Base-by-base conservation (phyloP, 352 stramenopile species). In the Pythium utonaiense region DNA sequence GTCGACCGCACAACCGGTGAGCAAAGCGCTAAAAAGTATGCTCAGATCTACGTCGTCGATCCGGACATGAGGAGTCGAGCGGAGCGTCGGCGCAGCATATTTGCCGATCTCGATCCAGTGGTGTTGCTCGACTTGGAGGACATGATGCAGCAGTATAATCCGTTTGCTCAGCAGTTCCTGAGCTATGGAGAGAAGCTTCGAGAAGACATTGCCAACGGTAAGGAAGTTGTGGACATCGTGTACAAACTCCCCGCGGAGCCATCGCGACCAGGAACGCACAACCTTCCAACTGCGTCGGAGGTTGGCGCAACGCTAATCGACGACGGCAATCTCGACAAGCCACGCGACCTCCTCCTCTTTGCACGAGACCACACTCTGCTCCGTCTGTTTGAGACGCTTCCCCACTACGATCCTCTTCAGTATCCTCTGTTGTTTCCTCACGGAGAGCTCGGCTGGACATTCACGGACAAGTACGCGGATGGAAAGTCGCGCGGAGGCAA, bases 1-100 rank as follows among this genome's bases (percentile, higher is more conserved):
- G n/a, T 21, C 2, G 24, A 60, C n/a, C 38, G 22, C 13, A 12
- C 2, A 1, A 60, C 54, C 2, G 44, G 44, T 47, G 12, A 48
- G 22, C 3, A 19, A 9, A 34, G 28, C 3, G 7, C 6, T n/a
- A 28, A 41, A 1, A 53, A 53, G 30, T 63, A 57, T 42, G 56
- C 56, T 1, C 56, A 63, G 22, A 56, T 63, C 47, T 56, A 63
- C 33, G 19, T 63, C 6, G 33, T 41, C 7, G 56, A 63, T 42
- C 44, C 56, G 0, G 56, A 57, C 10, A 47, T 34, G 42, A 30
- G 27, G 34, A 17, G 41, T 6, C 41, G 54, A 3, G 54, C 30
- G 2, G 17, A 34, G 10, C 33, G 17, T 25, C 41, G 54, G 1
- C 30, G 14, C 3, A 30, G 41, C 1, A 54, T 53, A 28, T 54